Evolutionary conservation across 108 stramenopile genomes (phyloP), one percentile per base, ranked within the genome.

Genomic region (Epithemia pelagica): DNA sequence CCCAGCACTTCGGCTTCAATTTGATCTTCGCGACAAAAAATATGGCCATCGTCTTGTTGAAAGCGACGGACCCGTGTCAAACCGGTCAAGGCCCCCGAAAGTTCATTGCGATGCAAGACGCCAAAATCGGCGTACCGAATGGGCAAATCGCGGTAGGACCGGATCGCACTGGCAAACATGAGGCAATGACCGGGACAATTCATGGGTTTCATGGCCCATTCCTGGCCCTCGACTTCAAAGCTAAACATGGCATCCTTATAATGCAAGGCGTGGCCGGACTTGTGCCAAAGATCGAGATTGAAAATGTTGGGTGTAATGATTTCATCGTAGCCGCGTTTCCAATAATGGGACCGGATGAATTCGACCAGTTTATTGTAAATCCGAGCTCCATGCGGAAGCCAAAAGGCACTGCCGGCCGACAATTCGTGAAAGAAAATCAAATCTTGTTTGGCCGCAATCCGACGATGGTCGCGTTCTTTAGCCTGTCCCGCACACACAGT

Each of bases 171-270:
- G 18, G 58, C 91, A 81, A 99, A 99, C 75, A 98, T 82, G 27
- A 98, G 75, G 74, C 97, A 98, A 72, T 99, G 99, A 8, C 94
- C 98, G 54, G 99, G 99, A 70, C 99, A 99, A 80, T 99, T 99
- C 99, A 99, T 99, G 37, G 99, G 99, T 73, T 98, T 98, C 90
- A 99, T 87, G 37, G 91, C 99, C 88, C 88, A 96, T 71, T 95
- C 92, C 67, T 84, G 76, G 28, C 91, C 94, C 61, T 97, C 97
- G 7, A 96, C 94, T 52, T 97, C 92, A 66, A 96, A 97, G 65
- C 87, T 83, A 70, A 97, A 96, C 96, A 96, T 97, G 76, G 85
- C 86, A 73, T 97, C 95, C 78, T 95, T 93, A 91, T 99, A 99
- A 79, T 99, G 99, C 87, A 95, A 74, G 52, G 96, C 96, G 74